These are phyloP conservation scores for Physcomitrellopsis africana DNA, from an alignment of 225 moss, liverwort and hornwort species.

Conservation along the genomic window DNA sequence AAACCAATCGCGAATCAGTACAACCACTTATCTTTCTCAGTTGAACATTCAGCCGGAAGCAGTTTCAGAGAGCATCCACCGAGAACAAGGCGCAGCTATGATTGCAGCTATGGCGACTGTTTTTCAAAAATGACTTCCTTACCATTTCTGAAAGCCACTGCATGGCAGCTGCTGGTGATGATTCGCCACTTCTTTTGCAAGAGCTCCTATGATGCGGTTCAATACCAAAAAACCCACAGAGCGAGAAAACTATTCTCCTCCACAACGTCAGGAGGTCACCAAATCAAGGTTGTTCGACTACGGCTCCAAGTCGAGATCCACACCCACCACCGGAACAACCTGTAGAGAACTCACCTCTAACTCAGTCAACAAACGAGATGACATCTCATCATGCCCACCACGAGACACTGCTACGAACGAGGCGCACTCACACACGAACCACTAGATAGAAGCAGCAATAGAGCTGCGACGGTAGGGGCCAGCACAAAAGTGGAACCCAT, in stretches of 20 bases:
- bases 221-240: not conserved
- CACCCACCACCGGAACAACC: not conserved
- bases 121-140: not conserved
- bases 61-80: not conserved
- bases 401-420: not conserved
- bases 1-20: not conserved
- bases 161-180: conserved; percentile 51
- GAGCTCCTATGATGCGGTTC: not conserved
- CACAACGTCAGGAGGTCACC: not conserved
- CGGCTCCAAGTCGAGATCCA: conserved; percentile 11
- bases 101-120: no score
- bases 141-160: conserved; percentile 97
- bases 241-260: not conserved
- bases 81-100: not conserved
- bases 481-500: no score
- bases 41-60: not conserved
- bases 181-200: conserved; percentile 29
- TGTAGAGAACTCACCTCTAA: not conserved
- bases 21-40: not conserved
- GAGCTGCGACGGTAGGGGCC: not conserved
- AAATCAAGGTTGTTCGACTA: not conserved
- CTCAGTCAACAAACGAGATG: conserved; percentile 1
- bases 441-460: not conserved
- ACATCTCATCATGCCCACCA: conserved; percentile 18
- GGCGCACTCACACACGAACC: not conserved